Evolutionary conservation across 805 yeast genomes (phyloP), one percentile per base, ranked within the genome.

Genomic region (Kuraishia ogatae): DNA sequence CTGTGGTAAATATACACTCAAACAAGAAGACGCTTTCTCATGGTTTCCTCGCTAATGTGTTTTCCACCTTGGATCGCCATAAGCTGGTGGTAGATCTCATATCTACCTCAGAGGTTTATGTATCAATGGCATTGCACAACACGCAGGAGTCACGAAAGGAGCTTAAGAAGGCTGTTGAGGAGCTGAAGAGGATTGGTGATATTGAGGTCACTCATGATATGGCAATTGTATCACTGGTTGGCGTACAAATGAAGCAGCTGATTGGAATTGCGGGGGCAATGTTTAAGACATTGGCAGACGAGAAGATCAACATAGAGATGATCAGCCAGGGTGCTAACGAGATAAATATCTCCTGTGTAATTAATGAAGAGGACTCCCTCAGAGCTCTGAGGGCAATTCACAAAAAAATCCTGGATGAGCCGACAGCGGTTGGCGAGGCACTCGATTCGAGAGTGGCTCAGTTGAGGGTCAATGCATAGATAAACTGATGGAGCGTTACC

Each of bases 241-340:
- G 99, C 49, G 91, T 89, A 66, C 96, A 93, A 69, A 93, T 94
- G 98, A 91, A 91, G 66, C 97, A 92, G 67, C 82, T 87, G 68
- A 89, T 94, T 58, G 99, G 99, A 66, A 92, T 90, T 67, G 99
- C 99, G 0, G 97, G 97, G 51, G 85, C 90, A 61, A 93, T 93
- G 97, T 94, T 94, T 75, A 84, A 91, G 62, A 89, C 96, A 1
- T 76, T 94, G 61, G 97, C 98, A 7, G 92, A 89, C 65, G 96
- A 93, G 64, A 81, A 82, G 50, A 87, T 94, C 66, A 94, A 94
- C 72, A 90, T 94, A 62, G 99, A 94, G 71, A 94, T 94, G 99
- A 94, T 94, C 71, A 82, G 91, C 56, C 99, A 94, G 78, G 99
- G 99, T 64, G 97, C 98, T 20, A 93, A 93, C 66, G 99, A 94